A percentile compares a stretch with the other conserved stretches of the same genome.
Conservation (phyloP, 2,329 filamentous ascomycete species). For the Xylariaceae sp. region DNA sequence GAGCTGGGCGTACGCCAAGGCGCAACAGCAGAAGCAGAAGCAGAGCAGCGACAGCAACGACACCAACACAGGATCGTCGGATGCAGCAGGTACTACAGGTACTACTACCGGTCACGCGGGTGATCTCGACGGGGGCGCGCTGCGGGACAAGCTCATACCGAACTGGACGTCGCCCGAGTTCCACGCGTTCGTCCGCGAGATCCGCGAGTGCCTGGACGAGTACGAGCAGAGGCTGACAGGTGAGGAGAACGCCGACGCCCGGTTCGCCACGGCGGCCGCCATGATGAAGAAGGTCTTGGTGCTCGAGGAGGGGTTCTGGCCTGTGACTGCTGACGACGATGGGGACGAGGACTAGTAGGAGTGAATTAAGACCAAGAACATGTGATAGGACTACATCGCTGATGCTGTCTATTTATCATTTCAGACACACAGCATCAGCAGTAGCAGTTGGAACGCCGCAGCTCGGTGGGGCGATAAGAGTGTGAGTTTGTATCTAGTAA, state of each 20-base stretch:
- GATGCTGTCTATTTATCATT: no score
- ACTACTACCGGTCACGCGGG: slow-evolving; percentile 21
- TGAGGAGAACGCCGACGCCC: slow-evolving; percentile 29
- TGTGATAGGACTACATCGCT: not conserved
- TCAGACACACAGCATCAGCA: no score
- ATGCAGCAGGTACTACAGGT: no score
- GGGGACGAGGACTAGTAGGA: not conserved
- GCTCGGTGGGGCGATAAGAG: no score
- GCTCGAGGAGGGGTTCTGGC: slow-evolving; percentile 57
- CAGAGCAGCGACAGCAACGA: no score
- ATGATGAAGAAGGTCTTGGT: slow-evolving; percentile 47
- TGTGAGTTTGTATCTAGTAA: no score
- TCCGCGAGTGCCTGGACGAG: slow-evolving; percentile 31
- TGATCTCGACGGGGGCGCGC: slow-evolving; percentile 60
- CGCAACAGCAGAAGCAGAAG: slow-evolving; percentile 27
- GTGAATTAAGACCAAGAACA: no score
- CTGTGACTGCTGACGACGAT: slow-evolving; percentile 26
- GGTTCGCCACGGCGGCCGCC: slow-evolving; percentile 36
- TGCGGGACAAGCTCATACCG: slow-evolving; percentile 59
- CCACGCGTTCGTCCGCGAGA: slow-evolving; percentile 39
- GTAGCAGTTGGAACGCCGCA: no score
- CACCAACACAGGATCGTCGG: no score
- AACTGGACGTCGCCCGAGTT: slow-evolving; percentile 64
- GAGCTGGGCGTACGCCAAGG: slow-evolving; percentile 50
- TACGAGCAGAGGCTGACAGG: slow-evolving; percentile 22